A percentile compares a stretch with the other conserved stretches of the same genome.
Evolutionary conservation across 2,329 filamentous ascomycete genomes (phyloP).

Genomic region (Dactylonectria macrodidyma): DNA sequence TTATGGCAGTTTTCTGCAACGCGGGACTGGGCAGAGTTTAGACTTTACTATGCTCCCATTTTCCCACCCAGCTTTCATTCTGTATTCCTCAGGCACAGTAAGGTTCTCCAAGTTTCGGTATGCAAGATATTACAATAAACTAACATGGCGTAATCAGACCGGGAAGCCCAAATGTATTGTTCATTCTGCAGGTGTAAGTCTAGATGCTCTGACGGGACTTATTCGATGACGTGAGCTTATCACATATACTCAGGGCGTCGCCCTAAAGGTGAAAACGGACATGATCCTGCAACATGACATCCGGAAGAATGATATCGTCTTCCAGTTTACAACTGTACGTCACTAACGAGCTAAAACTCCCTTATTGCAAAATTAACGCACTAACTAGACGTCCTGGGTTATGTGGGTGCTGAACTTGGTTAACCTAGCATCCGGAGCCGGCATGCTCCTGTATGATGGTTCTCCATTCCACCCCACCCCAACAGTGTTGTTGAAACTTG

Average conservation of each 20-base stretch:
- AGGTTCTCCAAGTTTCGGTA: background rate
- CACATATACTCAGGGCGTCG: constrained; percentile 20
- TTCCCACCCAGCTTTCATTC: constrained; percentile 27
- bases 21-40: background rate
- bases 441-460: constrained; percentile 29
- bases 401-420: constrained; percentile 33
- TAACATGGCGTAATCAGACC: constrained; percentile 3
- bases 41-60: constrained; percentile 23
- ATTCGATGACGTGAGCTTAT: background rate
- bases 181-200: constrained; percentile 26
- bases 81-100: constrained; percentile 26
- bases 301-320: constrained; percentile 18
- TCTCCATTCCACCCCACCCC: constrained; percentile 29
- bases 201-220: background rate
- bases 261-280: constrained; percentile 29
- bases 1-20: background rate
- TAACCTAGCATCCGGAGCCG: constrained; percentile 13
- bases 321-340: constrained; percentile 29
- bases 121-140: background rate
- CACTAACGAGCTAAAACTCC: background rate
- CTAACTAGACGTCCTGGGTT: constrained; percentile 23
- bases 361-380: background rate
- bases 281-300: constrained; percentile 29
- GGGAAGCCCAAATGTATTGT: constrained; percentile 29
- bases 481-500: constrained; percentile 14